phyloP scores from a whole-genome alignment of 129 eudicot genomes.

The Saussurea involucrata region DNA sequence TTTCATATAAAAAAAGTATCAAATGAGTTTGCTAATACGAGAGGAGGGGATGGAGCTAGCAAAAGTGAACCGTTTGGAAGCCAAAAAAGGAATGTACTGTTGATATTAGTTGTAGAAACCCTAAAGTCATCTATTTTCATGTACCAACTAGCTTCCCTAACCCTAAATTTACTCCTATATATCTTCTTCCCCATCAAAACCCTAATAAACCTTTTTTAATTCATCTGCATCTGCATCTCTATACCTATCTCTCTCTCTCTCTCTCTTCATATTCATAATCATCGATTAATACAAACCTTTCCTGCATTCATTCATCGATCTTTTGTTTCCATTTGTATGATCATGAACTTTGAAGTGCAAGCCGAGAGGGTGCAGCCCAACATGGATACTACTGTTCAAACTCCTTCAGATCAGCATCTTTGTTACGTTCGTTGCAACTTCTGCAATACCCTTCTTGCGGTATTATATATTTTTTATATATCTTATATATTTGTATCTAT shows the following conservation, averaged over 20 bases:
- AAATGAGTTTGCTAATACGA: not conserved
- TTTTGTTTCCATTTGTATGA: constrained; percentile 3
- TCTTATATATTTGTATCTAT: not conserved
- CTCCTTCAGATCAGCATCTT: constrained; percentile 62
- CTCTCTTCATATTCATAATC: not conserved
- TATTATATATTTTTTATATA: constrained; percentile 21
- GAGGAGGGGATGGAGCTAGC: constrained; percentile 4
- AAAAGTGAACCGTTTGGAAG: constrained; percentile 41
- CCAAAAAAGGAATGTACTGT: constrained; percentile 37
- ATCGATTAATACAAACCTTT: not conserved
- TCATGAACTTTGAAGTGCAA: constrained; percentile 46
- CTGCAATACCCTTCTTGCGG: constrained; percentile 96
- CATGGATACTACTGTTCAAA: constrained; percentile 46
- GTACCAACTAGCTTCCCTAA: constrained; percentile 36
- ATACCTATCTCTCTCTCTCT: not conserved
- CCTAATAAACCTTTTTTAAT: constrained; percentile 23
- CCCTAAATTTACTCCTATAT: constrained; percentile 31
- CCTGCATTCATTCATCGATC: constrained; percentile 12
- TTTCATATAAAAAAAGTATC: not conserved
- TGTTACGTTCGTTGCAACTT: constrained; percentile 96
- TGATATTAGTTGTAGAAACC: constrained; percentile 41
- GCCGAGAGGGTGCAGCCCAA: constrained; percentile 27
- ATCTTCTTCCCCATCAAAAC: constrained; percentile 29
- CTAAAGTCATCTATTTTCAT: constrained; percentile 47
- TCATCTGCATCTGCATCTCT: constrained; percentile 9